A percentile compares a stretch with the other conserved stretches of the same genome.
These are phyloP conservation scores for Marasmius fiardii DNA, from an alignment of 1,284 basidiomycete genomes.

Conservation along the genomic window DNA sequence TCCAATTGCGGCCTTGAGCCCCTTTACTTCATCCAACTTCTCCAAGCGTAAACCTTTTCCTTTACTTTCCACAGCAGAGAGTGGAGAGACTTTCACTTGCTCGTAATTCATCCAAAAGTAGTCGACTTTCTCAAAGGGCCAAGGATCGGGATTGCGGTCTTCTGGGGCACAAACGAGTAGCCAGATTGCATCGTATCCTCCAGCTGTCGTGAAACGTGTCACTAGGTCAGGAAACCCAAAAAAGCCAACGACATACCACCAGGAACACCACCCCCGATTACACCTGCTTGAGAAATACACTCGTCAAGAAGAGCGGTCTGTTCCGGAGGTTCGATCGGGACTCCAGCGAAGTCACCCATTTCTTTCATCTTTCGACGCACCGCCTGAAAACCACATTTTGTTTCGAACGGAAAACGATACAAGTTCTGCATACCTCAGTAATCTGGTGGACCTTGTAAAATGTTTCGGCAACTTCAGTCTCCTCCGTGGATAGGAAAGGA, in stretches of 20 bases:
- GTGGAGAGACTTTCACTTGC: conserved; percentile 75
- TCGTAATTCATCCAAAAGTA: conserved; percentile 73
- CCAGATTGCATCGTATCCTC: conserved; percentile 97
- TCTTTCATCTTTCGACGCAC: conserved; percentile 83
- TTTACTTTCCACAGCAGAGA: conserved; percentile 74
- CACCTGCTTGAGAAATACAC: conserved; percentile 75
- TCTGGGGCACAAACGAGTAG: conserved; percentile 76
- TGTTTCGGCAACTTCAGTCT: conserved; percentile 42
- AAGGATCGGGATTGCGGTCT: conserved; percentile 36
- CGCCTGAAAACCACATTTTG: conserved; percentile 37
- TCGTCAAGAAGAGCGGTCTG: conserved; percentile 87
- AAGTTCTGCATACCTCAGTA: conserved; percentile 46
- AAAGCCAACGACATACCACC: conserved; percentile 62
- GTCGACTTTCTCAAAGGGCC: conserved; percentile 58
- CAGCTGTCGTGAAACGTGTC: conserved; percentile 53
- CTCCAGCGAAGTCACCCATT: conserved; percentile 79
- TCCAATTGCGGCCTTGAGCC: conserved; percentile 49
- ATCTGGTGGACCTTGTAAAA: conserved; percentile 56
- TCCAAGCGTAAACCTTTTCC: conserved; percentile 72
- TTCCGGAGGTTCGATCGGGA: conserved; percentile 89
- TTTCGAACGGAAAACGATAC: neutral
- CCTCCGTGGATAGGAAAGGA: conserved; percentile 41
- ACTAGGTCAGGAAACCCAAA: conserved; percentile 2
- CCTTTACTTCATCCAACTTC: conserved; percentile 53
- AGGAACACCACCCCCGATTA: conserved; percentile 94